Percentiles rank a stretch among this genome's conserved stretches.
Conservation (phyloP, 1,284 basidiomycete species). For the Moesziomyces sp. region DNA sequence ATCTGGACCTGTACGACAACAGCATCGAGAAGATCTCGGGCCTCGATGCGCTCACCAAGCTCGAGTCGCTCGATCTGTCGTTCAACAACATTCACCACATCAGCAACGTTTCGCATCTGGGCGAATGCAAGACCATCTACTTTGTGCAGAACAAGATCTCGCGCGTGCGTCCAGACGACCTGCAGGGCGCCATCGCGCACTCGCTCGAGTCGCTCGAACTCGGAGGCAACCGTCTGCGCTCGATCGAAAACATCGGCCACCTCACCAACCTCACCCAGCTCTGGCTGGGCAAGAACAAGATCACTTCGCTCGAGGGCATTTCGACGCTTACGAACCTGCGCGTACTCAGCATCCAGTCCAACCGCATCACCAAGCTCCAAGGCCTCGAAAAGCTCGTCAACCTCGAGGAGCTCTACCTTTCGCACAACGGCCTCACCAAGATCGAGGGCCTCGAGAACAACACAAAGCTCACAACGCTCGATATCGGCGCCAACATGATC, state of each 20-base stretch:
- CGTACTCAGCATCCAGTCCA: conserved; percentile 81
- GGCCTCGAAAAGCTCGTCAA: conserved; percentile 71
- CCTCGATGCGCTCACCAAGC: conserved; percentile 71
- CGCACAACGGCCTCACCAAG: conserved; percentile 87
- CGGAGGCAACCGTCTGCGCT: conserved; percentile 89
- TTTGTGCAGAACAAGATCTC: conserved; percentile 97
- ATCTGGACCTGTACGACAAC: conserved; percentile 96
- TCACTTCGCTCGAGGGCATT: conserved; percentile 52
- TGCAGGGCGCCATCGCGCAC: conserved; percentile 73
- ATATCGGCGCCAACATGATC: conserved; percentile 88
- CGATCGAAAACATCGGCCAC: conserved; percentile 86
- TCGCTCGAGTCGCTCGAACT: conserved; percentile 86
- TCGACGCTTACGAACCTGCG: conserved; percentile 32
- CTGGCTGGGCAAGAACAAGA: conserved; percentile 84
- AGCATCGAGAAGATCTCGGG: conserved; percentile 72
- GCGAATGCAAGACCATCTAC: conserved; percentile 79
- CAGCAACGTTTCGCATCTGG: conserved; percentile 72
- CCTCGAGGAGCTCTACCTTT: conserved; percentile 91
- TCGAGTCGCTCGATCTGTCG: conserved; percentile 89
- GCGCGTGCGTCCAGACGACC: conserved; percentile 74
- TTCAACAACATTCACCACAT: conserved; percentile 82
- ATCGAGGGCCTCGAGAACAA: conserved; percentile 82
- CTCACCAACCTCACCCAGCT: conserved; percentile 87
- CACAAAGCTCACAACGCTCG: conserved; percentile 80
- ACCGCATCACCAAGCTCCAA: conserved; percentile 89